A percentile compares a stretch with the other conserved stretches of the same genome.
Conservation (phyloP, 495 filamentous ascomycete species). For the Aspergillus funiculosus region DNA sequence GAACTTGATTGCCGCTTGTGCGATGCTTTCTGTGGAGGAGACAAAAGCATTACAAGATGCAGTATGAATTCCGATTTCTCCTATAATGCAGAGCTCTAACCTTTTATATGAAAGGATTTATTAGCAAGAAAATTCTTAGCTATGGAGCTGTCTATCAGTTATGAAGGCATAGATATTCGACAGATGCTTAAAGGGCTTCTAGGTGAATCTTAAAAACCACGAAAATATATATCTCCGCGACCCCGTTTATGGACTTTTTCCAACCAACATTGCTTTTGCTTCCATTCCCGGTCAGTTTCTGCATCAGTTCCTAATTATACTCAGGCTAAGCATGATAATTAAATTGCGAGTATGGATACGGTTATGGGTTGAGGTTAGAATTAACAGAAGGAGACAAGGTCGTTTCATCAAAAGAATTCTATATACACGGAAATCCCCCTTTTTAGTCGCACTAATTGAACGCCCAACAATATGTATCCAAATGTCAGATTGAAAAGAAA, state of each 20-base stretch:
- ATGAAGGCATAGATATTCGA: slow-evolving; percentile 8
- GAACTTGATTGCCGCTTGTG: slow-evolving; percentile 66
- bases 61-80: slow-evolving; percentile 26
- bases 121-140: slow-evolving; percentile 33
- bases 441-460: slow-evolving; percentile 27
- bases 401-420: slow-evolving; percentile 19
- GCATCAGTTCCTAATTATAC: neutral
- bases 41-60: slow-evolving; percentile 57
- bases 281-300: neutral
- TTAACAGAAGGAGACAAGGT: slow-evolving; percentile 2
- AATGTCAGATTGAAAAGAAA: slow-evolving; percentile 1
- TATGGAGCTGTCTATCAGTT: slow-evolving; percentile 22
- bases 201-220: slow-evolving; percentile 3
- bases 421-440: slow-evolving; percentile 24
- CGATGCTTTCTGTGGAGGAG: slow-evolving; percentile 55
- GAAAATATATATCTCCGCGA: slow-evolving; percentile 3
- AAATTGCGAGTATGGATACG: neutral
- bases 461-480: slow-evolving; percentile 31
- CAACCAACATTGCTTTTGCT: neutral
- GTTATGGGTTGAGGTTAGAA: neutral
- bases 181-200: slow-evolving; percentile 24
- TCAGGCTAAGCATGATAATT: neutral
- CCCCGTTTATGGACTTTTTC: neutral
- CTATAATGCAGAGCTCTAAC: slow-evolving; percentile 6
- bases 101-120: slow-evolving; percentile 20